Evolutionary conservation across 306 rosid genomes (phyloP), one percentile per base, ranked within the genome.

Genomic region (Glycine latifolia): DNA sequence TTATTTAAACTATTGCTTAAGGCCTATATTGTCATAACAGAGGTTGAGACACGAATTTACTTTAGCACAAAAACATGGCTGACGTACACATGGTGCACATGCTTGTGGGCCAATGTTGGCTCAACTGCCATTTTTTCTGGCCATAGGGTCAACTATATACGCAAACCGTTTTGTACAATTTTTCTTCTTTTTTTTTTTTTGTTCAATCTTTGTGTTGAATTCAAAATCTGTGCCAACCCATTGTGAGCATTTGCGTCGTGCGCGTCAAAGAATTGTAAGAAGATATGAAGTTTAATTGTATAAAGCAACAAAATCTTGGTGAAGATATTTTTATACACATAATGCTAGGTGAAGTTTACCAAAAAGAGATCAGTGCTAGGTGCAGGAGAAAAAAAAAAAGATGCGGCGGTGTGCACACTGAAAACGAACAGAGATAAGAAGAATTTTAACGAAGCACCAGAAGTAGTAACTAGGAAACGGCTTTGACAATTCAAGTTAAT

Each of bases 1-100:
- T 60, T 58, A 37, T 66, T 73, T 71, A 66, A 75, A 26, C 31
- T 26, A 26, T 26, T 26, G 31, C 31, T 26, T 26, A 26, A 26
- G 31, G 17, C 47, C 7, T 49, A 11, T 10, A 56, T 58, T 72
- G 73, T 56, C 67, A 48, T 13, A 44, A 8, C 66, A 67, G 55
- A 50, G 78, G 54, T 58, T 73, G 74, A 58, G 62, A 65, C 20
- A 3, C 5, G 70, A 6, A 67, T 61, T 75, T 85, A 70, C 75
- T 49, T 59, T 50, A 66, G 53, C 46, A 15, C 37, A 78, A 31
- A 65, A 78, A 55, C 66, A 47, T 79, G 70, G 83, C 48, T 65
- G 17, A 78, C 43, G 47, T 59, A 68, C 88, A 81, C 82, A 63
- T 69, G 87, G 55, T 52, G 85, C 87, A 85, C 87, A 85, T 85